Evolutionary conservation across 2,329 filamentous ascomycete species (phyloP), one percentile per base, ranked within the genome.

Genomic region (Fusarium buxicola): DNA sequence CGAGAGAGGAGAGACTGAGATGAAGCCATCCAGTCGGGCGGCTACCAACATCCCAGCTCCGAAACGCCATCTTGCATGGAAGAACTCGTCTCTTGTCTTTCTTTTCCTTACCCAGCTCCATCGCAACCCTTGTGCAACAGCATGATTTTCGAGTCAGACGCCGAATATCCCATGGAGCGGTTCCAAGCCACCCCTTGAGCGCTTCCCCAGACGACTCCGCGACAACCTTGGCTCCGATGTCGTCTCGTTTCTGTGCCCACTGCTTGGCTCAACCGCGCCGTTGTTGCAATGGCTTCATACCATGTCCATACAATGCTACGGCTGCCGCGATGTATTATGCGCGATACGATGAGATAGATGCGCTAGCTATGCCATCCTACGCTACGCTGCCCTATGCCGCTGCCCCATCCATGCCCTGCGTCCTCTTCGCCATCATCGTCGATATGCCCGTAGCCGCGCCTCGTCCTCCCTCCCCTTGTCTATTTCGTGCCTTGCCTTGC

Each of bases 261-360:
- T 35, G 30, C 47, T 38, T 28, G 28, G 18, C 10, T 32, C 39
- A 50, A 53, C 53, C 58, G 58, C 46, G 52, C 44, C 45, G 61
- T 40, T 30, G 56, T 35, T n/a, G n/a, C n/a, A n/a, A n/a, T n/a
- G n/a, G n/a, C n/a, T n/a, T n/a, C n/a, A n/a, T 58, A 41, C 44
- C 54, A 34, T 55, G 27, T 40, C 11, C 24, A 36, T 40, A 24
- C 25, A 41, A 34, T 57, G 52, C 58, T 21, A 52, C 52, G 21
- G 41, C 46, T 63, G 36, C 52, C 57, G 44, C 44, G 38, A 57
- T 65, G 31, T 28, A 32, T 50, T 55, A 63, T 53, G 50, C 60
- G 60, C 60, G 60, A 61, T 64, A 56, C 41, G 57, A 52, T 64
- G 60, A 57, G 60, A 61, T 58, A n/a, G n/a, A n/a, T n/a, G 34